A percentile compares a stretch with the other conserved stretches of the same genome.
Conservation (phyloP, 2,329 filamentous ascomycete genomes). For the Aspergillus intermedius region DNA sequence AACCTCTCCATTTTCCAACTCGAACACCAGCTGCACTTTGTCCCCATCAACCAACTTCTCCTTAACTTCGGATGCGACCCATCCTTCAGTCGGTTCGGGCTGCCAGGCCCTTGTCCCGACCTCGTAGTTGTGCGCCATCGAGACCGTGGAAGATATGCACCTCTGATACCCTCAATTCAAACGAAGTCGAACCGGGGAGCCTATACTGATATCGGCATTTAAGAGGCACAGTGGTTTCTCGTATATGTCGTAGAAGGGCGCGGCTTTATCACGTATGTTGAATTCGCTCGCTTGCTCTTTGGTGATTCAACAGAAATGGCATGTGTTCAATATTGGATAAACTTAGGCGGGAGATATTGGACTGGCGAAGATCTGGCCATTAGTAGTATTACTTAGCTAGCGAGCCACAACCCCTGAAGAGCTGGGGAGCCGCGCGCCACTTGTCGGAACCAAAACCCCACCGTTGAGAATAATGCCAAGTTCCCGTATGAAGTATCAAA, state of each 20-base stretch:
- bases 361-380: conserved; percentile 24
- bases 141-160: conserved; percentile 1
- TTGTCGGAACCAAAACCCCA: conserved; percentile 13
- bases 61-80: conserved; percentile 91
- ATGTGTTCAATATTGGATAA: background rate
- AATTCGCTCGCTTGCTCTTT: background rate
- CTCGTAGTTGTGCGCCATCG: conserved; percentile 86
- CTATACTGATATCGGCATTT: conserved; percentile 22
- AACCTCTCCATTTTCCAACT: conserved; percentile 90
- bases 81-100: conserved; percentile 90
- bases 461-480: background rate
- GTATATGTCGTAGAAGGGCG: background rate
- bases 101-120: conserved; percentile 97
- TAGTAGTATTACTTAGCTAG: conserved; percentile 7
- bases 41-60: conserved; percentile 77
- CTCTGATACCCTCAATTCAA: conserved; percentile 5
- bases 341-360: conserved; percentile 10
- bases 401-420: conserved; percentile 27
- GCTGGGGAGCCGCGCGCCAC: conserved; percentile 18
- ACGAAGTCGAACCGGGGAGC: conserved; percentile 9
- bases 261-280: background rate
- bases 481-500: background rate
- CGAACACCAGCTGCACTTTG: conserved; percentile 82
- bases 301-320: background rate
- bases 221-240: conserved; percentile 4